These are phyloP conservation scores for Pythium diclinum DNA, from an alignment of 352 stramenopile species.

Conservation along the genomic window DNA sequence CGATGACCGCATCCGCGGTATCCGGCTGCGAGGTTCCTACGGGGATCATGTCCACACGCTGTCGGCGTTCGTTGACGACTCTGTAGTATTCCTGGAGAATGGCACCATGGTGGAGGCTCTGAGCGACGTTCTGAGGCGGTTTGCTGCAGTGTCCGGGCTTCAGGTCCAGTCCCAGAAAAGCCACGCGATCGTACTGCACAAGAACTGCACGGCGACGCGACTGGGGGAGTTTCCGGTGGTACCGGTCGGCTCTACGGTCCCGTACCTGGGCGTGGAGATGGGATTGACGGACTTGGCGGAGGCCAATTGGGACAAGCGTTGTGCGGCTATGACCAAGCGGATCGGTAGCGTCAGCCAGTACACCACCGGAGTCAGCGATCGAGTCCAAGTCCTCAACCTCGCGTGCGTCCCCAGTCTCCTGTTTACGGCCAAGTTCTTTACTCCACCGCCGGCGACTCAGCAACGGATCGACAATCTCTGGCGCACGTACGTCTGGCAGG, in stretches of 20 bases:
- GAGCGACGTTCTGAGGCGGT: not conserved
- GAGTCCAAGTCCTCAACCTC: conserved; percentile 3
- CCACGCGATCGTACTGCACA: conserved; percentile 3
- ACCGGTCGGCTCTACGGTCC: not conserved
- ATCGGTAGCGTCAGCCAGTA: not conserved
- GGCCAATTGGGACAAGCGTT: conserved; percentile 7
- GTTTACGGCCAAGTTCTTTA: conserved; percentile 18
- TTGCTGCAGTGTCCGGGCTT: conserved; percentile 14
- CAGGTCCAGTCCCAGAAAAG: conserved; percentile 24
- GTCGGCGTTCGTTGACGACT: conserved; percentile 30
- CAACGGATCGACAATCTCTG: not conserved
- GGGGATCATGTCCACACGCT: conserved; percentile 3
- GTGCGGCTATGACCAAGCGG: not conserved
- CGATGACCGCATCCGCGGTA: not conserved
- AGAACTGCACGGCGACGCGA: not conserved
- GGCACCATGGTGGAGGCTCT: not conserved
- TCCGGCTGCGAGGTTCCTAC: not conserved
- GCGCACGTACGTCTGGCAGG: conserved; percentile 13
- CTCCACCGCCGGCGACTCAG: not conserved
- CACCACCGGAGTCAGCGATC: conserved; percentile 1
- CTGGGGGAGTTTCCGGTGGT: conserved; percentile 13
- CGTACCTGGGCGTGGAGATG: conserved; percentile 19
- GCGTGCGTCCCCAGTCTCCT: conserved; percentile 1
- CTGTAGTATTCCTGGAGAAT: conserved; percentile 9
- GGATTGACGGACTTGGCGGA: conserved; percentile 2